phyloP scores from a whole-genome alignment of 2,329 filamentous ascomycete genomes.

The Cladosporium oxysporum region DNA sequence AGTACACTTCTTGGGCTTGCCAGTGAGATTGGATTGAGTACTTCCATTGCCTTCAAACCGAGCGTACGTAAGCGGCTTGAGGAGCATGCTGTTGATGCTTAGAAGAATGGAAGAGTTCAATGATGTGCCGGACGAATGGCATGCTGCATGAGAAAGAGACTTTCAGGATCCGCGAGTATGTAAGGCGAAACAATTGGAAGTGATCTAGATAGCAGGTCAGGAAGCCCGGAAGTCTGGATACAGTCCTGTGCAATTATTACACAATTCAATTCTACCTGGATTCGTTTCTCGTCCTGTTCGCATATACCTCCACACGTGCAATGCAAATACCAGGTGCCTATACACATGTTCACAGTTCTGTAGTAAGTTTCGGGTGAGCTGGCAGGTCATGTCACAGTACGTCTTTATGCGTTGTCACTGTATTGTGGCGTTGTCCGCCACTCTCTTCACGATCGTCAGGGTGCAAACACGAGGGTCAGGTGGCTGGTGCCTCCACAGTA shows the following conservation, averaged over 20 bases:
- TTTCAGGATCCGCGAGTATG: not conserved
- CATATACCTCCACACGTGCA: not conserved
- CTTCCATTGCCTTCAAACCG: not conserved
- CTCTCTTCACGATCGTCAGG: not conserved
- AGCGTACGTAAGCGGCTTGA: not conserved
- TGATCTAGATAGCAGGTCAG: not conserved
- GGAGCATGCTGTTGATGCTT: not conserved
- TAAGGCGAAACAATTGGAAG: not conserved
- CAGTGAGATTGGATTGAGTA: not conserved
- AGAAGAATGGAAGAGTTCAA: not conserved
- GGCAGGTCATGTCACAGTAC: not conserved
- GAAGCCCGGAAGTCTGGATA: not conserved
- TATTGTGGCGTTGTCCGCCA: not conserved
- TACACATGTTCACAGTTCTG: not conserved
- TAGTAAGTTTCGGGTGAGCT: not conserved
- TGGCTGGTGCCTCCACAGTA: not conserved
- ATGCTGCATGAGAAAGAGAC: not conserved
- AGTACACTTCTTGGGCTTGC: not conserved
- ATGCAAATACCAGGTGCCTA: not conserved
- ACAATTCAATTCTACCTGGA: not conserved
- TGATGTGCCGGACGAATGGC: not conserved
- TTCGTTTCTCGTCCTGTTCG: not conserved
- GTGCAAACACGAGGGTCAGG: not conserved
- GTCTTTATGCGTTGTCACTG: not conserved
- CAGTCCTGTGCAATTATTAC: not conserved